Conservation (phyloP, 495 filamentous ascomycete genomes). For the Neurospora sp. region DNA sequence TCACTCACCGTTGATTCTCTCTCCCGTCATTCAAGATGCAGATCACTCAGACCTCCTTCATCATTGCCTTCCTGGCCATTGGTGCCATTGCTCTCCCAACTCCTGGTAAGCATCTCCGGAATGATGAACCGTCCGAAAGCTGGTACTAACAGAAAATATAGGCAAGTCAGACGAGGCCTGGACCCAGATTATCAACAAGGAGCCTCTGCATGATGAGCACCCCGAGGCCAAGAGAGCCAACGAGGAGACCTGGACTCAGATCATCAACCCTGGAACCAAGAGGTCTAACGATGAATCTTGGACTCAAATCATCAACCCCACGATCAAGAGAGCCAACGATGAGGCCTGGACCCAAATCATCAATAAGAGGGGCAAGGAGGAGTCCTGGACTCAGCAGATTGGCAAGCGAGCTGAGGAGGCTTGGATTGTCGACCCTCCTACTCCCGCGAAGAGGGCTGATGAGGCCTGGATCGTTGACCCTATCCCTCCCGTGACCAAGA, state of each 20-base stretch:
- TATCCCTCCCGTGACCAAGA: not conserved
- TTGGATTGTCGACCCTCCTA: not conserved
- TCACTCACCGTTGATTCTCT: not conserved
- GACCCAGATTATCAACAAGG: not conserved
- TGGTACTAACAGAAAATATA: not conserved
- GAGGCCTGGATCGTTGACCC: not conserved
- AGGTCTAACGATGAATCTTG: not conserved
- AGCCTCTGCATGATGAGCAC: not conserved
- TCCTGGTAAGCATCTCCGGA: not conserved
- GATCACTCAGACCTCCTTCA: not conserved
- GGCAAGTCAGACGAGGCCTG: not conserved
- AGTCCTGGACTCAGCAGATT: not conserved
- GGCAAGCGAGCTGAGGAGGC: not conserved
- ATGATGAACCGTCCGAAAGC: not conserved
- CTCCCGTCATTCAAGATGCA: not conserved
- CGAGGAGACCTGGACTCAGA: not conserved
- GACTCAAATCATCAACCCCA: not conserved
- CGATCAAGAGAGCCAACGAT: not conserved
- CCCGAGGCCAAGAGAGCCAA: not conserved
- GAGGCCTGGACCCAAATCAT: not conserved
- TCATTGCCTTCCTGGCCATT: constrained; percentile 1
- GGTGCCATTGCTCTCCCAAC: not conserved
- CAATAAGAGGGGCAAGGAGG: not conserved
- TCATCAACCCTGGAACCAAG: not conserved
- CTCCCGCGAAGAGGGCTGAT: not conserved